Percentiles rank a stretch among this genome's conserved stretches.
Evolutionary conservation across 192 early-diverging fungal species (phyloP).

Genomic region (Diversispora eburnea): DNA sequence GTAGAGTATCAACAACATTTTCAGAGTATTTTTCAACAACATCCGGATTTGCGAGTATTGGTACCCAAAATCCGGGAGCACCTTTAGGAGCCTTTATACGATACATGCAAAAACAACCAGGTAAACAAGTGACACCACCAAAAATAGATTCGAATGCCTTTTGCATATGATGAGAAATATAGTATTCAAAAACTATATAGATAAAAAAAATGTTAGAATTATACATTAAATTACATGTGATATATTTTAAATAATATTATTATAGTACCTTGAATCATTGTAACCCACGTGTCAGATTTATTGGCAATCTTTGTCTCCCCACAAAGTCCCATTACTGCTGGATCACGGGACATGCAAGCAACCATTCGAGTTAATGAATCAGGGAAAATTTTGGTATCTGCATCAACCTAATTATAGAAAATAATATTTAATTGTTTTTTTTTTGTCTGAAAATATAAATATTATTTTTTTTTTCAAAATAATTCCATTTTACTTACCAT

Average conservation of each 20-base stretch:
- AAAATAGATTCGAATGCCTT: conserved; percentile 86
- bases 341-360: conserved; percentile 69
- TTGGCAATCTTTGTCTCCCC: conserved; percentile 83
- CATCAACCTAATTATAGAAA: conserved; percentile 58
- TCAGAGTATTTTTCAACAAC: conserved; percentile 83
- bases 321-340: conserved; percentile 68
- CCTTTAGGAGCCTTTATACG: conserved; percentile 81
- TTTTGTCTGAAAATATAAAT: too few species aligned
- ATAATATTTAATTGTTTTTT: background rate
- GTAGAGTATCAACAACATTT: conserved; percentile 82
- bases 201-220: conserved; percentile 9
- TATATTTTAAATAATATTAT: background rate
- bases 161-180: conserved; percentile 77
- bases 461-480: background rate
- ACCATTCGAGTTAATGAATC: conserved; percentile 70
- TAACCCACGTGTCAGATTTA: conserved; percentile 73
- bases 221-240: background rate
- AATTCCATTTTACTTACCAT: conserved; percentile 44
- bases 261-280: conserved; percentile 64
- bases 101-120: conserved; percentile 87
- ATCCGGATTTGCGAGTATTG: conserved; percentile 78
- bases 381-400: conserved; percentile 78
- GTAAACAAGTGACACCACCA: conserved; percentile 80
- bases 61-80: conserved; percentile 75
- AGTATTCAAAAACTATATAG: conserved; percentile 73